Base-by-base conservation (phyloP, 1,284 basidiomycete genomes). In the Microbotryum scabiosae region DNA sequence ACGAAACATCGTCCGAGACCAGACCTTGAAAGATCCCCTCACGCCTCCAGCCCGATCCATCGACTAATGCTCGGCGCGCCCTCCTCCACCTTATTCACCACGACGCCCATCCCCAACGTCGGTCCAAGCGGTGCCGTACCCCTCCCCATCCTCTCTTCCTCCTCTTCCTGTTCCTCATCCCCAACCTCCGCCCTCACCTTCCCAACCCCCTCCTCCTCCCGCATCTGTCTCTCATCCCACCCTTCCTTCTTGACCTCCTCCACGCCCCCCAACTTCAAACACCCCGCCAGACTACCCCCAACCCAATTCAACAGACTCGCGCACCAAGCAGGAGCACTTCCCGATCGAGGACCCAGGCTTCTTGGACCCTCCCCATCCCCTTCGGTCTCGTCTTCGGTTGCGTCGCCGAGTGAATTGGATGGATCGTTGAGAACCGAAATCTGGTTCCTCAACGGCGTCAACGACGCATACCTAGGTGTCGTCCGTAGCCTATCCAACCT, bases 221-320 rank as follows among this genome's bases (percentile, higher is more conserved):
- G 6, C 8, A n/a, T 23, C 46, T 81, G 81, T n/a, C 79, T 80
- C 72, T 87, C 85, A 66, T 90, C 88, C 85, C 87, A 93, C 66
- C 82, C 84, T 73, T 93, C 91, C 52, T 89, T 80, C 45, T 84
- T 72, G 14, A 94, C 80, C 72, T 93, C 90, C 5, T 80, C 81
- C 2, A 41, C 14, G 16, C 87, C 89, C 2, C 88, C 86, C 0
- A 85, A 89, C 75, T 94, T 93, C 56, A 96, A 78, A 14, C 87
- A 79, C 0, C 92, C 93, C 3, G 90, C 88, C 18, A 97, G 75
- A 43, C 88, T 91, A 0, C 89, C 92, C 4, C 92, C 92, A n/a
- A 97, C 84, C 91, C 92, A 97, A 0, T 86, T 81, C 74, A 92
- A 79, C 43, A 84, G 79, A 1, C 84, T 83, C 3, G 90, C 85